Conservation (phyloP, 176 grass and related monocot genomes). For the Dendrocalamus sinicus region DNA sequence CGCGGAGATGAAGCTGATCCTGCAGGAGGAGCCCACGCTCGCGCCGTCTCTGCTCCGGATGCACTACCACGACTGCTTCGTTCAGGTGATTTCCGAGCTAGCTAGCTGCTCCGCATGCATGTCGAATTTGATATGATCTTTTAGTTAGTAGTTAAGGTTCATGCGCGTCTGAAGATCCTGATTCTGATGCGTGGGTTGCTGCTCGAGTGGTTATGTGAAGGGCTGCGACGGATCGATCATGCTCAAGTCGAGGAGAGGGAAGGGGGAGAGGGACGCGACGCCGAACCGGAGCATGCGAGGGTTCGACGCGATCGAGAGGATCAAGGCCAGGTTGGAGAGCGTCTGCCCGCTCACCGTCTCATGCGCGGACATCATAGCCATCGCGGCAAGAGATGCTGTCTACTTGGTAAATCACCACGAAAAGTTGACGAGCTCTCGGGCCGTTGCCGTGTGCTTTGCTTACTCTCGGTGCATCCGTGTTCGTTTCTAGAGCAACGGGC, state of each 20-base stretch:
- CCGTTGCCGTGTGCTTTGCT: not conserved
- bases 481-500: conserved; percentile 45
- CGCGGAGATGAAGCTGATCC: conserved; percentile 50
- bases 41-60: conserved; percentile 65
- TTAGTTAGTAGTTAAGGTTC: not conserved
- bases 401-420: conserved; percentile 24
- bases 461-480: not conserved
- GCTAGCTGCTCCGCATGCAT: not conserved
- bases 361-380: conserved; percentile 66
- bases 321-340: conserved; percentile 60
- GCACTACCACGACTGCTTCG: conserved; percentile 80
- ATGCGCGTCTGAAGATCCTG: not conserved
- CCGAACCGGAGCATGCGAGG: conserved; percentile 61
- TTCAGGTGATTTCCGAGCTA: conserved; percentile 14
- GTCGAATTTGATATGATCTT: not conserved
- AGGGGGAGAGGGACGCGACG: conserved; percentile 57
- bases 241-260: conserved; percentile 37
- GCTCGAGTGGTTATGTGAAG: not conserved
- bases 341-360: conserved; percentile 61
- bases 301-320: conserved; percentile 51
- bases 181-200: not conserved
- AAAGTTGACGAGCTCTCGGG: too few relatives aligned
- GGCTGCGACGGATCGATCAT: conserved; percentile 64
- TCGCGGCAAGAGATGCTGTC: conserved; percentile 61
- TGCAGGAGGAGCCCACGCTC: conserved; percentile 47